Percentiles rank a stretch among this genome's conserved stretches.
Evolutionary conservation across 75 land plant genomes (phyloP).

Genomic region (Picea sitchensis): DNA sequence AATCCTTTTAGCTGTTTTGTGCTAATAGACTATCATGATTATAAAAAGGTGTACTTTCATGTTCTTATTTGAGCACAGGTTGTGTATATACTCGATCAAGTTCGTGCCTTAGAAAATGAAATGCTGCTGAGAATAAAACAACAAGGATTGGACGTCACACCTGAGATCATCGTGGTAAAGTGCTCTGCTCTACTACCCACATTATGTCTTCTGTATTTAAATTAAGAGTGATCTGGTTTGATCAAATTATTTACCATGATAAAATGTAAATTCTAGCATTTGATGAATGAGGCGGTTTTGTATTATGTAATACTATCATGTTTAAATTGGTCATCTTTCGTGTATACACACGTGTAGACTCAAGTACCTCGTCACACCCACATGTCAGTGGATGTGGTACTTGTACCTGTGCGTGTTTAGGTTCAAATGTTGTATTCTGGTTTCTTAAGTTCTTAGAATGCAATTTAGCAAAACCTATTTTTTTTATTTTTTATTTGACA

Average conservation of each 20-base stretch:
- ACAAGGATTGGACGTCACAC: constrained; percentile 56
- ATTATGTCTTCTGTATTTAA: neutral
- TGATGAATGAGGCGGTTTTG: neutral
- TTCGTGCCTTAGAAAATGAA: constrained; percentile 68
- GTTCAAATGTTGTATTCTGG: constrained; percentile 2
- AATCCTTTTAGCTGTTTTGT: neutral
- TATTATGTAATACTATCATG: neutral
- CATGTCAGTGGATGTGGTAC: no score
- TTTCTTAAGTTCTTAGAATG: neutral
- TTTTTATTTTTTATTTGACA: neutral
- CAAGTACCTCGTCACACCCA: no score
- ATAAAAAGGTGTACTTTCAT: neutral
- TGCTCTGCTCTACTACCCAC: neutral
- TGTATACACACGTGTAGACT: neutral
- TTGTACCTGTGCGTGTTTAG: neutral
- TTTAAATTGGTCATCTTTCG: neutral
- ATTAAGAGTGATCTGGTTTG: neutral
- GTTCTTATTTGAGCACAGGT: constrained; percentile 27
- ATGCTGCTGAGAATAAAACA: constrained; percentile 53
- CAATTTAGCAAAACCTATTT: neutral
- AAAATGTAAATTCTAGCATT: neutral
- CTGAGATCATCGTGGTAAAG: constrained; percentile 62
- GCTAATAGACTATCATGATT: neutral
- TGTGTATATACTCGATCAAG: constrained; percentile 83
- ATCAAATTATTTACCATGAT: neutral